Evolutionary conservation across 305 asterid genomes (phyloP), one percentile per base, ranked within the genome.

Genomic region (Plantago lanceolata): DNA sequence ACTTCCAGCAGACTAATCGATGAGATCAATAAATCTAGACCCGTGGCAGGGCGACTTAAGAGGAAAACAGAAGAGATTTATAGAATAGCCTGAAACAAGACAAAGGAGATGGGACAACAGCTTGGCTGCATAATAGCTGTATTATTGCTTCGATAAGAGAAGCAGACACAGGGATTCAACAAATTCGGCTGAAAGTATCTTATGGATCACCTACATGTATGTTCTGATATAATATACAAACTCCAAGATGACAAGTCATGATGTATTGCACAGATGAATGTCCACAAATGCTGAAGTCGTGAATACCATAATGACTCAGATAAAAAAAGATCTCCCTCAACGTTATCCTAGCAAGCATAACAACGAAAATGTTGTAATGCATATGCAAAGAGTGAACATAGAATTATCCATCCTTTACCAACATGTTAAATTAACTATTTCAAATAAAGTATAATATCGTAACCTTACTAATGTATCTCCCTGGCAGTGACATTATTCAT

Each of bases 381-480:
- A 37, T 37, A 37, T 8, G 13, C 44, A 37, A 37, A 37, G 44
- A 37, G 44, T 2, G 5, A 7, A 37, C 12, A 9, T 37, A 37
- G 8, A 8, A 37, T 37, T 37, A 1, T 37, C 44, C 44, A 37
- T 37, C 44, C 44, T 37, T 37, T 37, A 8, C 8, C 14, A 9
- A 37, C 12, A 8, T 37, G 13, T 9, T 37, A 8, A 8, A 37
- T 6, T 5, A 5, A 37, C 13, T 37, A 37, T 8, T 5, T 1
- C 1, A 8, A 8, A 8, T 29, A 37, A 71, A 7, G 19, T 40
- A 62, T 54, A 24, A 52, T 5, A 54, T 18, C 17, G 57, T 26
- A 55, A 67, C n/a, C 59, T 28, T 28, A 29, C 33, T 45, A 54
- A 53, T 26, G 48, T 52, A 47, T 57, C 64, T 20, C 9, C 45